A percentile compares a stretch with the other conserved stretches of the same genome.
Evolutionary conservation across 2,329 filamentous ascomycete genomes (phyloP).

Genomic region (Fusarium beomiforme): DNA sequence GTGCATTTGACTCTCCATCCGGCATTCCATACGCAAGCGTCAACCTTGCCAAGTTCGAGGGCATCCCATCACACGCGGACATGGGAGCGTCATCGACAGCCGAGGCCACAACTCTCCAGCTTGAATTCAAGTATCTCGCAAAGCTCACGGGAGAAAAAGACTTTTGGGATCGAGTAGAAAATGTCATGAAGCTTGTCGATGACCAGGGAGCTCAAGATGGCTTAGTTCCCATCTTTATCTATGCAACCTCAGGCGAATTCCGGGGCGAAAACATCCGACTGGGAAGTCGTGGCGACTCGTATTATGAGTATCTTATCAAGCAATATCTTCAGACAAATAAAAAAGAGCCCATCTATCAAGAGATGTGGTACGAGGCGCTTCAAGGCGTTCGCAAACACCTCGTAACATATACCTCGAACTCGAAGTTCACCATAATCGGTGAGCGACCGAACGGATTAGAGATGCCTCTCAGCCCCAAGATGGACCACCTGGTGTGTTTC

Average conservation of each 20-base stretch:
- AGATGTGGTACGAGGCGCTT: slow-evolving; percentile 92
- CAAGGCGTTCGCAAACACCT: slow-evolving; percentile 90
- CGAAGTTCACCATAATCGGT: slow-evolving; percentile 86
- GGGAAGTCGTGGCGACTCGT: slow-evolving; percentile 94
- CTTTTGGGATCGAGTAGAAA: slow-evolving; percentile 93
- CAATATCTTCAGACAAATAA: slow-evolving; percentile 95
- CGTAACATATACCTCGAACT: slow-evolving; percentile 84
- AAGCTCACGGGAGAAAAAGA: slow-evolving; percentile 92
- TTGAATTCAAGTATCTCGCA: slow-evolving; percentile 97
- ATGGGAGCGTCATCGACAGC: slow-evolving; percentile 91
- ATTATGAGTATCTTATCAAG: slow-evolving; percentile 99
- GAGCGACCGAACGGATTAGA: slow-evolving; percentile 82
- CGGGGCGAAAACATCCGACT: slow-evolving; percentile 86
- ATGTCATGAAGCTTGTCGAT: slow-evolving; percentile 91
- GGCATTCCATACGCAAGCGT: slow-evolving; percentile 92
- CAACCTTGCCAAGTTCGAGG: slow-evolving; percentile 80
- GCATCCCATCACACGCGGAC: slow-evolving; percentile 84
- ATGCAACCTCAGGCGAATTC: slow-evolving; percentile 81
- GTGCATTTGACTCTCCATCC: slow-evolving; percentile 87
- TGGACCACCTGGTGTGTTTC: slow-evolving; percentile 99
- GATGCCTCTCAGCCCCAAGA: slow-evolving; percentile 79
- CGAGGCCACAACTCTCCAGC: slow-evolving; percentile 89
- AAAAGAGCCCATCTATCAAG: slow-evolving; percentile 84
- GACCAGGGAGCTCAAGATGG: slow-evolving; percentile 82
- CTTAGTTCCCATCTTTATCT: slow-evolving; percentile 90